Conservation (phyloP, 2,329 filamentous ascomycete genomes). For the Pyrenochaeta sp. region DNA sequence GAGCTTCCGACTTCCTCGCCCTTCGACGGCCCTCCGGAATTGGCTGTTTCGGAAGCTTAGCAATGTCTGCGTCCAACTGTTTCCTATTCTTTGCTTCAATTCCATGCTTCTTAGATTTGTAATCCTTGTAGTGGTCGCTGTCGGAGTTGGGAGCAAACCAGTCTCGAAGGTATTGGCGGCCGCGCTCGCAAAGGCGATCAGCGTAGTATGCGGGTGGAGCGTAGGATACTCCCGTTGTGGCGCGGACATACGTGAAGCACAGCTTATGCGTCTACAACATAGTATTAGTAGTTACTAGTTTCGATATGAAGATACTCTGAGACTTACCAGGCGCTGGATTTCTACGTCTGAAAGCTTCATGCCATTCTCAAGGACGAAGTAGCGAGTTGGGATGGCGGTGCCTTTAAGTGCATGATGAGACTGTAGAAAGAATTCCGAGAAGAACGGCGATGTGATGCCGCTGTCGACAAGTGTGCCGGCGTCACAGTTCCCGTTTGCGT, state of each 20-base stretch:
- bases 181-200: constrained; percentile 47
- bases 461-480: constrained; percentile 43
- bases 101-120: neutral
- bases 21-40: neutral
- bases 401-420: constrained; percentile 41
- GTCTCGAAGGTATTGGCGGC: constrained; percentile 26
- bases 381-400: constrained; percentile 43
- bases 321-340: constrained; percentile 24
- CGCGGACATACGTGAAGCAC: constrained; percentile 1
- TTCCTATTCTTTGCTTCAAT: neutral
- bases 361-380: constrained; percentile 43
- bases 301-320: neutral
- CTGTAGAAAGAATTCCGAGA: constrained; percentile 48
- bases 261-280: constrained; percentile 1
- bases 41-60: neutral
- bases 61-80: neutral
- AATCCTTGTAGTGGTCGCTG: neutral
- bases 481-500: constrained; percentile 23
- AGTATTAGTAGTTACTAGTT: neutral
- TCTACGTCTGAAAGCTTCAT: constrained; percentile 18
- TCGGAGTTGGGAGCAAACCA: neutral
- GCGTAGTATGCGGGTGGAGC: constrained; percentile 42
- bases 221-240: constrained; percentile 14
- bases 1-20: neutral
- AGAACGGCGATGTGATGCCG: constrained; percentile 35